These are phyloP conservation scores for Hypomyces rosellus DNA, from an alignment of 2,329 filamentous ascomycete species.

Conservation along the genomic window DNA sequence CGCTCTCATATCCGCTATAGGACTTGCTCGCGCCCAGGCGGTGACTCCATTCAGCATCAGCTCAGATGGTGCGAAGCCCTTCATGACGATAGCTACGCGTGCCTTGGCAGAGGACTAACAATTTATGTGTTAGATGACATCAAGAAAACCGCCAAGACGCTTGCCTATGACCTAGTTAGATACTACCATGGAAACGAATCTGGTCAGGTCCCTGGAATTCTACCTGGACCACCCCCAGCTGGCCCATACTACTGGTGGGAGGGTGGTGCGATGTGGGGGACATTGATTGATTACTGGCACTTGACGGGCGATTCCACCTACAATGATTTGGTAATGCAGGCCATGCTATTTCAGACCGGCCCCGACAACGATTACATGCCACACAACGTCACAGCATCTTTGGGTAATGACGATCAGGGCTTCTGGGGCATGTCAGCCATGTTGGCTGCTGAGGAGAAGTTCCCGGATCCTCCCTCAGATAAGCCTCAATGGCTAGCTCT, in stretches of 20 bases:
- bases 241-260: constrained; percentile 62
- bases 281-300: constrained; percentile 59
- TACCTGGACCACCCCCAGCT: constrained; percentile 39
- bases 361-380: constrained; percentile 51
- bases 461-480: constrained; percentile 46
- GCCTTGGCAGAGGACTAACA: constrained; percentile 1
- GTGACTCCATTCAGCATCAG: constrained; percentile 3
- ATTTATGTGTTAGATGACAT: constrained; percentile 27
- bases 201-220: constrained; percentile 40
- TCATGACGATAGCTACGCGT: background rate
- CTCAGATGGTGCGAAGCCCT: constrained; percentile 1
- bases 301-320: constrained; percentile 54
- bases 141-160: constrained; percentile 30
- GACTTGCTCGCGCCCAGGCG: constrained; percentile 3
- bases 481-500: constrained; percentile 50
- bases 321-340: constrained; percentile 46
- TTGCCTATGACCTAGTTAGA: constrained; percentile 39
- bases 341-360: constrained; percentile 48
- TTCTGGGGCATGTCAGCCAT: constrained; percentile 63
- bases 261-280: constrained; percentile 55
- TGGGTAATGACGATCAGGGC: constrained; percentile 60
- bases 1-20: constrained; percentile 7
- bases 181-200: constrained; percentile 42
- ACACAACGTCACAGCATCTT: constrained; percentile 41
- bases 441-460: constrained; percentile 51